Conservation (phyloP, 805 yeast genomes). For the Lachancea quebecensis region DNA sequence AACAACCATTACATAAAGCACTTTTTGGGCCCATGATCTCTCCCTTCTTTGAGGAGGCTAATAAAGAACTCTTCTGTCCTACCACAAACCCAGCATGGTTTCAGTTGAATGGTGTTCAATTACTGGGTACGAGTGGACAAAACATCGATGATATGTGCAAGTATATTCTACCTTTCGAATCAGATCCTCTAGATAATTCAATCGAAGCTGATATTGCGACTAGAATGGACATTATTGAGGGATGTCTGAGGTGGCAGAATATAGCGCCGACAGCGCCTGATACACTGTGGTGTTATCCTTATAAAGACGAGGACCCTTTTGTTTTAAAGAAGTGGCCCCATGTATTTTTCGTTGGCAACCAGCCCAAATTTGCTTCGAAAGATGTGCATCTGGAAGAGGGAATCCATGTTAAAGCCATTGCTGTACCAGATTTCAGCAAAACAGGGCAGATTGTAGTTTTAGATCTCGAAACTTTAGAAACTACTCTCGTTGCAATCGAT, state of each 20-base stretch:
- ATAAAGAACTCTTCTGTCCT: constrained; percentile 34
- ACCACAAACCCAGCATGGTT: constrained; percentile 73
- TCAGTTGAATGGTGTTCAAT: constrained; percentile 46
- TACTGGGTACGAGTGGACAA: constrained; percentile 80
- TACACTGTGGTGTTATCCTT: constrained; percentile 87
- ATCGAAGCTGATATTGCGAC: constrained; percentile 19
- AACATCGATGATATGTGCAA: constrained; percentile 70
- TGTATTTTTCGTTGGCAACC: constrained; percentile 82
- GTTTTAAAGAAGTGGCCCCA: constrained; percentile 75
- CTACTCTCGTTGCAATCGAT: constrained; percentile 40
- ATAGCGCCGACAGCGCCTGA: constrained; percentile 94
- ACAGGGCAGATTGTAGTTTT: constrained; percentile 61
- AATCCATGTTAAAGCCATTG: constrained; percentile 45
- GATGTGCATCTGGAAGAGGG: constrained; percentile 33
- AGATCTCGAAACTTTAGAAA: constrained; percentile 50
- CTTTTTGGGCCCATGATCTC: constrained; percentile 46
- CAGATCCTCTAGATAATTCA: constrained; percentile 9
- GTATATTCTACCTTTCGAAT: constrained; percentile 43
- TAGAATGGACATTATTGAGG: constrained; percentile 52
- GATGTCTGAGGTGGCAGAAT: constrained; percentile 76
- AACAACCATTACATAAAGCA: constrained; percentile 80
- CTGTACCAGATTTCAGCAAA: constrained; percentile 62
- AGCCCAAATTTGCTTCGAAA: constrained; percentile 50
- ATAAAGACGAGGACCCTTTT: constrained; percentile 70
- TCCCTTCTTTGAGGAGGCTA: constrained; percentile 34